phyloP scores from a whole-genome alignment of 1,284 basidiomycete species.

The Ceratobasidium papillatum region DNA sequence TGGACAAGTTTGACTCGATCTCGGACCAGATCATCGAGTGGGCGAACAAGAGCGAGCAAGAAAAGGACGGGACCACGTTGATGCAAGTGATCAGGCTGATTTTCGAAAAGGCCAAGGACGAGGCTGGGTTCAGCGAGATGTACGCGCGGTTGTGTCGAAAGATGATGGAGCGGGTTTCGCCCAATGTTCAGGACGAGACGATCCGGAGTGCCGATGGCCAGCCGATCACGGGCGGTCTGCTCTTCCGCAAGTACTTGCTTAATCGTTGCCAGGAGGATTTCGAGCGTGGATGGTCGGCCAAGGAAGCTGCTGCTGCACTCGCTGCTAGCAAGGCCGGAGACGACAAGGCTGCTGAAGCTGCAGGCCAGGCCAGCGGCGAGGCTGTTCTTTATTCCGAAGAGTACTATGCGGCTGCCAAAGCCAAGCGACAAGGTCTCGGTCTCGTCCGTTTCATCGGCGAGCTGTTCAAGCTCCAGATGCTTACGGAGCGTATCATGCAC shows the following conservation, averaged over 20 bases:
- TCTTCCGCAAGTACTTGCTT: slow-evolving; percentile 74
- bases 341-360: slow-evolving; percentile 61
- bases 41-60: slow-evolving; percentile 93
- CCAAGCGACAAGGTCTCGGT: slow-evolving; percentile 95
- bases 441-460: slow-evolving; percentile 98
- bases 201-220: slow-evolving; percentile 81
- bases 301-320: slow-evolving; percentile 57
- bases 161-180: slow-evolving; percentile 90
- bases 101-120: slow-evolving; percentile 97
- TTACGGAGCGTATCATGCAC: slow-evolving; percentile 95
- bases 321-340: slow-evolving; percentile 62
- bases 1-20: slow-evolving; percentile 97
- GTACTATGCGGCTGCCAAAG: slow-evolving; percentile 96
- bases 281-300: slow-evolving; percentile 65
- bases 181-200: slow-evolving; percentile 86
- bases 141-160: slow-evolving; percentile 94
- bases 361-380: slow-evolving; percentile 58
- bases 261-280: slow-evolving; percentile 71
- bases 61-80: slow-evolving; percentile 92
- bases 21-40: slow-evolving; percentile 91
- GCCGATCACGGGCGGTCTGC: slow-evolving; percentile 71
- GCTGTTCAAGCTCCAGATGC: slow-evolving; percentile 95
- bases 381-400: slow-evolving; percentile 89
- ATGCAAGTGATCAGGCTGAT: slow-evolving; percentile 96
- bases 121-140: slow-evolving; percentile 96